Percentiles rank a stretch among this genome's conserved stretches.
Evolutionary conservation across 169 alveolate genomes (phyloP).

Genomic region (Cyclospora cayetanensis): DNA sequence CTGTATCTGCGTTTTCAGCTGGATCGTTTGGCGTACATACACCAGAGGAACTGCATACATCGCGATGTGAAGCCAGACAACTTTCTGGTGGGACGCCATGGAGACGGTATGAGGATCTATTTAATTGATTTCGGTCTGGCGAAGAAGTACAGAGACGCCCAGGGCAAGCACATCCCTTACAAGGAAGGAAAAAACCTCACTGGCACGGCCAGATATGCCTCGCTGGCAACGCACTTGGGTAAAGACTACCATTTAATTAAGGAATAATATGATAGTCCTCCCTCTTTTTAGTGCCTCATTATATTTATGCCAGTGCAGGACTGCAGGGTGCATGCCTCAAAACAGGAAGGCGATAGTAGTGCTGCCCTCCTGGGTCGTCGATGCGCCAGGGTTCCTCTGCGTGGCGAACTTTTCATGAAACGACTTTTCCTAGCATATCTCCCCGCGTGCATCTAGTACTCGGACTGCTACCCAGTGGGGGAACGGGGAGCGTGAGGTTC

Average conservation of each 20-base stretch:
- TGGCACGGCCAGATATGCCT: slow-evolving; percentile 97
- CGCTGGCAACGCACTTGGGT: slow-evolving; percentile 97
- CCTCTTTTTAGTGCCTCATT: too few relatives aligned
- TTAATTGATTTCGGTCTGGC: slow-evolving; percentile 96
- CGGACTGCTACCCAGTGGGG: too few relatives aligned
- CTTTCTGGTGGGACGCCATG: slow-evolving; percentile 85
- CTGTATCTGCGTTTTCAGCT: slow-evolving; percentile 28
- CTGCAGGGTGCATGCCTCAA: too few relatives aligned
- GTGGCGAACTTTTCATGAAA: too few relatives aligned
- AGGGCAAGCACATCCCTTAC: slow-evolving; percentile 95
- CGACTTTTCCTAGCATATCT: too few relatives aligned
- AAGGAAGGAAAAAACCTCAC: slow-evolving; percentile 96
- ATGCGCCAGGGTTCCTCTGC: too few relatives aligned
- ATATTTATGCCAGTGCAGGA: too few relatives aligned
- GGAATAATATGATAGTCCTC: too few relatives aligned
- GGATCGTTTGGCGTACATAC: slow-evolving; percentile 78
- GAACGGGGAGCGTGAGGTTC: too few relatives aligned
- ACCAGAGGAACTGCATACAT: slow-evolving; percentile 85
- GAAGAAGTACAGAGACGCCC: slow-evolving; percentile 92
- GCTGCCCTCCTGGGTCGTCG: too few relatives aligned
- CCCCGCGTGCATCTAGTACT: too few relatives aligned
- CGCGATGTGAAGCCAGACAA: slow-evolving; percentile 93
- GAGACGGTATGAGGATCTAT: slow-evolving; percentile 82
- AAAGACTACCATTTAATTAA: slow-evolving; percentile 60
- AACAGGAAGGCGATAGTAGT: too few relatives aligned